phyloP scores from a whole-genome alignment of 2,329 filamentous ascomycete species.

The Aschersonia sp. region DNA sequence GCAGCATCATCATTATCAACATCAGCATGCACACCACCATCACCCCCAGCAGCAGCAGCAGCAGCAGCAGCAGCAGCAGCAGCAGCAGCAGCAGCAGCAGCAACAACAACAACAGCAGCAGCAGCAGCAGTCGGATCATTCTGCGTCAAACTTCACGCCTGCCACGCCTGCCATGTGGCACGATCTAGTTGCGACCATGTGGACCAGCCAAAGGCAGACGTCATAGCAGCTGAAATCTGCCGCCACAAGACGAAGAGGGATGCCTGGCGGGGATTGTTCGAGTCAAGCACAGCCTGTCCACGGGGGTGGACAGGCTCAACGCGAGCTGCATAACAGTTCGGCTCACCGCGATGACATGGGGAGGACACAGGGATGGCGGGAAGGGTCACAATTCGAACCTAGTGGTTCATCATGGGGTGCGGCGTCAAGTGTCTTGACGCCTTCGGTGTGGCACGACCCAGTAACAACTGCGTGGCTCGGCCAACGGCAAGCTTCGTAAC shows the following conservation, averaged over 20 bases:
- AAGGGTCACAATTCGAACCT: too few species aligned
- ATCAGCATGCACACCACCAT: not conserved
- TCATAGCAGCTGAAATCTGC: not conserved
- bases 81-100: not conserved
- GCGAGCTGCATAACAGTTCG: too few species aligned
- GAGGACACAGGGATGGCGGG: too few species aligned
- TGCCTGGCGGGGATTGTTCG: not conserved
- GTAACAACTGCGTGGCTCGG: too few species aligned
- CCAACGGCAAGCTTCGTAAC: too few species aligned
- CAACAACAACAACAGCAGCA: constrained; percentile 5
- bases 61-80: constrained; percentile 1
- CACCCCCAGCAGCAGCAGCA: constrained; percentile 22
- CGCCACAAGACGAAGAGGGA: not conserved
- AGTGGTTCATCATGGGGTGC: too few species aligned
- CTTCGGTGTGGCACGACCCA: too few species aligned
- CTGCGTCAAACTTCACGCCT: constrained; percentile 20
- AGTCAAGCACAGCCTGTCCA: not conserved
- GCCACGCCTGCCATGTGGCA: constrained; percentile 62
- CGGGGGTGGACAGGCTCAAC: too few species aligned
- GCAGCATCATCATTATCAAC: constrained; percentile 21
- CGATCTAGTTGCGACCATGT: constrained; percentile 54
- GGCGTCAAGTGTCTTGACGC: too few species aligned
- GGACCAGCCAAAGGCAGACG: constrained; percentile 35
- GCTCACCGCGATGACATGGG: too few species aligned
- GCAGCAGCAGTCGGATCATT: constrained; percentile 35